Evolutionary conservation across 495 filamentous ascomycete genomes (phyloP), one percentile per base, ranked within the genome.

Genomic region (Penicillium herquei): DNA sequence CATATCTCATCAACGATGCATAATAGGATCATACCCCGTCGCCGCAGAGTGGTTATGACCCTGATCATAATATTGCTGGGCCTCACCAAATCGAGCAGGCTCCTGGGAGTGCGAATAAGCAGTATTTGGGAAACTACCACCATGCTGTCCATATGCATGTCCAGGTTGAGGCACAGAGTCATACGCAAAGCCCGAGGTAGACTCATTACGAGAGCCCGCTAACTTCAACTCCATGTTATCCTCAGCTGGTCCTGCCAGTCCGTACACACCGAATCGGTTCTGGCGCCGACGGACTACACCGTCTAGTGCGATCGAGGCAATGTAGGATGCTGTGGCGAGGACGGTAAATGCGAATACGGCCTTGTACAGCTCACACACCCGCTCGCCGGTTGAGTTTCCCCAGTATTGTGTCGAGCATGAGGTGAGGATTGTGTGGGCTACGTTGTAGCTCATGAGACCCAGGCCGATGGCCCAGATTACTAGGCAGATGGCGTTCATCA

Each of bases 301-400:
- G 54, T 86, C 84, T 18, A 86, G 73, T 8, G 59, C 54, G n/a
- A 82, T 57, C n/a, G 77, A 73, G 33, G 68, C 61, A 57, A 81
- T 65, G 37, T 78, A 78, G 13, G 74, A 64, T 2, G 74, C 67
- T 6, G 77, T 56, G 33, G 78, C 84, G 43, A 80, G 47, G 32
- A 84, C 65, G 4, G 79, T 75, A 70, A 89, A 87, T n/a, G 78
- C 62, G 69, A 85, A 86, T 8, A 88, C 72, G 14, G 84, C 76
- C 70, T 88, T 89, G 77, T 86, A 89, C 56, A 79, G 70, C 49
- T 81, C 68, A 67, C 85, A 88, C 39, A 88, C 78, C 62, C 76
- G 74, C 46, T 87, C 77, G 33, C 80, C 85, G 31, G 79, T 79
- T 0, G 78, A 73, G 33, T 78, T 81, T 39, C 73, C 69, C 84